Evolutionary conservation across 2,329 filamentous ascomycete genomes (phyloP), one percentile per base, ranked within the genome.

Genomic region (Juglanconis juglandina): DNA sequence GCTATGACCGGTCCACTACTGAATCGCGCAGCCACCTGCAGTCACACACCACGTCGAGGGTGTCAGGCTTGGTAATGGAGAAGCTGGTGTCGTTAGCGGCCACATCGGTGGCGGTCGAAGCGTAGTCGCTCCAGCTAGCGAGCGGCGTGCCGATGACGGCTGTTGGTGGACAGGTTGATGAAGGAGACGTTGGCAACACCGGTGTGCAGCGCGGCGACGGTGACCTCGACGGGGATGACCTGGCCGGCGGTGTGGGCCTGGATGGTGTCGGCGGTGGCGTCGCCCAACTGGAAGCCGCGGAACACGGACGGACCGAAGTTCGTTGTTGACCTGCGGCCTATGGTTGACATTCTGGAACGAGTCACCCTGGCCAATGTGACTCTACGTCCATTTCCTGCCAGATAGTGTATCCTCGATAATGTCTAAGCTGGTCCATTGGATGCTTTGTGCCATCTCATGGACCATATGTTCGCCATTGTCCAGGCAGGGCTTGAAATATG

Each of bases 251-350:
- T 79, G 75, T 78, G 86, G 47, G 70, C 74, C 65, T 82, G 76
- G 53, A 86, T 75, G 66, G 81, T 81, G 64, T 71, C 76, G 59
- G 56, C 53, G 63, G 71, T 79, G 73, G 82, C 82, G 73, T 86
- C 84, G 50, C 67, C 76, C 71, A 79, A 83, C 68, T 84, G 79
- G 72, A 80, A 80, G 62, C 83, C 83, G 73, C 85, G 84, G 80
- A 81, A 84, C 52, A 17, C 24, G 24, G 24, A 24, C 2, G 24
- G 24, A 2, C 24, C 24, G 24, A 24, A 24, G 24, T 24, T 24
- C 24, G 2, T 24, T 24, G 24, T 24, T 24, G 24, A 24, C 24
- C 24, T 24, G 24, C 24, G 24, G 24, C 24, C 24, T 24, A 24
- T 24, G 24, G 24, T 24, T 24, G 24, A 24, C 24, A 24, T 24